A percentile compares a stretch with the other conserved stretches of the same genome.
These are phyloP conservation scores for Rosa hybrid DNA, from an alignment of 331 rosid species.

Conservation along the genomic window DNA sequence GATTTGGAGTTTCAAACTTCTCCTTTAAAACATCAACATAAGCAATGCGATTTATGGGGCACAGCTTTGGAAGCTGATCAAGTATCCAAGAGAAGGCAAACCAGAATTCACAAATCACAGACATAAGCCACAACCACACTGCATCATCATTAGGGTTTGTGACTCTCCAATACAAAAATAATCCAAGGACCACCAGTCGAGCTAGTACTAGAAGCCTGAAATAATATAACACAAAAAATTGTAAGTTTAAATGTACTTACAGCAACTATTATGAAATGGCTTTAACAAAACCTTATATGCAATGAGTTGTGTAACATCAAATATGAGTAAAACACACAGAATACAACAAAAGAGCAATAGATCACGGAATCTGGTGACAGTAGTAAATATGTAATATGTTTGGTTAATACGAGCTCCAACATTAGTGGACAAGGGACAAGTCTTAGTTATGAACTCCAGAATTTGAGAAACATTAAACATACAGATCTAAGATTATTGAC, in stretches of 20 bases:
- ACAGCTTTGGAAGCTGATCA: conserved; percentile 80
- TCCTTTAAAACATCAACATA: conserved; percentile 56
- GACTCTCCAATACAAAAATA: conserved; percentile 65
- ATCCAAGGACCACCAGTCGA: conserved; percentile 54
- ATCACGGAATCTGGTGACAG: not conserved
- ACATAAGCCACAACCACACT: conserved; percentile 78
- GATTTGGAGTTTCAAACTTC: conserved; percentile 68
- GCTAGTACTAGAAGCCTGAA: conserved; percentile 60
- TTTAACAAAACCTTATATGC: not conserved
- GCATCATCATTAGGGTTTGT: conserved; percentile 67
- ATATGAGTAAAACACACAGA: not conserved
- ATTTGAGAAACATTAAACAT: not conserved
- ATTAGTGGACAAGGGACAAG: not conserved
- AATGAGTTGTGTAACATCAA: not conserved
- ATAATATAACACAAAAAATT: not conserved
- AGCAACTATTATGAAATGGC: not conserved
- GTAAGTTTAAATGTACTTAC: not conserved
- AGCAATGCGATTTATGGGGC: conserved; percentile 60
- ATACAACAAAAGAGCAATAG: not conserved
- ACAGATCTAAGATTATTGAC: not conserved
- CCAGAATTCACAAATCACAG: conserved; percentile 84
- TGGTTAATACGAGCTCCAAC: not conserved
- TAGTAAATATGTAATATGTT: not conserved
- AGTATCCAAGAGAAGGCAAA: conserved; percentile 85
- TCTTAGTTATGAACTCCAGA: not conserved